Conservation (phyloP, 1,284 basidiomycete genomes). For the Ganoderma sinense region DNA sequence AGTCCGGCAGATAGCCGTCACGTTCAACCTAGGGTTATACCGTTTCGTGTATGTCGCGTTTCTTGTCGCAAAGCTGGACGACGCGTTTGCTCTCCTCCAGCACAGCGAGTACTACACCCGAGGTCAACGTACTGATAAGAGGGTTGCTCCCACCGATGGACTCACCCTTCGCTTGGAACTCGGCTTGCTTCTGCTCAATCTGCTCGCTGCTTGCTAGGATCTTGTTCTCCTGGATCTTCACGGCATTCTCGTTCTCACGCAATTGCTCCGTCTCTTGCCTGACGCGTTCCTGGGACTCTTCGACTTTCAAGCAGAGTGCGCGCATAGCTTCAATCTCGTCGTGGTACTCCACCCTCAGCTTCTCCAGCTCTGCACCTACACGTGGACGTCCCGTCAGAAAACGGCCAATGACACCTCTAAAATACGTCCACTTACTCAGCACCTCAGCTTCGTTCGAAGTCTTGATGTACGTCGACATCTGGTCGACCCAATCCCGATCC, state of each 20-base stretch:
- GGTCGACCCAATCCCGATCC: conserved; percentile 62
- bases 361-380: conserved; percentile 62
- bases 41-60: conserved; percentile 43
- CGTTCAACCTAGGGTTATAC: conserved; percentile 14
- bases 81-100: conserved; percentile 64
- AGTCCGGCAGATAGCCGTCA: conserved; percentile 6
- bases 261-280: conserved; percentile 64
- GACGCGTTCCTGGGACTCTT: conserved; percentile 59
- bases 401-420: neutral
- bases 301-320: conserved; percentile 60
- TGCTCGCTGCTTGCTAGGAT: conserved; percentile 59
- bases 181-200: conserved; percentile 61
- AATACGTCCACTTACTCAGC: conserved; percentile 52
- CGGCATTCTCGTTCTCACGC: conserved; percentile 54
- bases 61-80: conserved; percentile 53
- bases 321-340: conserved; percentile 67
- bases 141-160: neutral
- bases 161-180: conserved; percentile 66
- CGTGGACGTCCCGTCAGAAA: neutral
- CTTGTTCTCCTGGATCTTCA: conserved; percentile 60
- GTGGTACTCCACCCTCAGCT: conserved; percentile 60
- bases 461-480: conserved; percentile 61
- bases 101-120: conserved; percentile 57
- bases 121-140: neutral
- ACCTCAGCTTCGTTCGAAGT: conserved; percentile 61